Base-by-base conservation (phyloP, 306 rosid genomes). In the Sindora glabra region DNA sequence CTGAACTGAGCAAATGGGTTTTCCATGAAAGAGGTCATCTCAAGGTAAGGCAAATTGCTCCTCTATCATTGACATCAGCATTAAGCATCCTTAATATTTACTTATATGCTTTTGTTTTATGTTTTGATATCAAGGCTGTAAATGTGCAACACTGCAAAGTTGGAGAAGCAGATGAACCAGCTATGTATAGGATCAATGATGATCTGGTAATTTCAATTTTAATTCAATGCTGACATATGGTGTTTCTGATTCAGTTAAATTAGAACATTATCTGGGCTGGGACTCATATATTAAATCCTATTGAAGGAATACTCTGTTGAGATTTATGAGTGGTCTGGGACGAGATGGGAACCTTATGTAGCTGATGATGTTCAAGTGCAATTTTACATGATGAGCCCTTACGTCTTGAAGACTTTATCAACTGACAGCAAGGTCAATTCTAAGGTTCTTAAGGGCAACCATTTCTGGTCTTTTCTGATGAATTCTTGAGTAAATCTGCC, bases 351-450 rank as follows among this genome's bases (percentile, higher is more conserved):
- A 65, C 97, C 99, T 57, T 94, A 86, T 45, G 90, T 89, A 3
- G 82, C 90, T 23, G 67, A 86, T 68, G 99, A 94, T 61, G 95
- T 89, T 58, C 99, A 94, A 79, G 87, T 94, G 63, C 99, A 94
- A 79, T 94, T 94, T 75, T 94, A 83, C 86, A 86, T 94, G 99
- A 94, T 94, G 99, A 94, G 99, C 56, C 99, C 99, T 56, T 86
- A 89, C 77, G 95, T 94, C 56, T 70, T 94, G 84, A 94, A 94
- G 80, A 89, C 84, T 73, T 64, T 94, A 32, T 84, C 94, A 3
- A 86, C 75, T 19, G 82, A 89, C 69, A 67, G 71, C 69, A 86
- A 82, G 99, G 99, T 94, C 69, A 24, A 40, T 51, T 29, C 50
- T 13, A 42, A 47, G 38, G 34, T 75, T 48, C 30, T 52, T 14